Percentiles rank a stretch among this genome's conserved stretches.
Conservation (phyloP, 2,329 filamentous ascomycete species). For the Ophiocordyceps robertsii region DNA sequence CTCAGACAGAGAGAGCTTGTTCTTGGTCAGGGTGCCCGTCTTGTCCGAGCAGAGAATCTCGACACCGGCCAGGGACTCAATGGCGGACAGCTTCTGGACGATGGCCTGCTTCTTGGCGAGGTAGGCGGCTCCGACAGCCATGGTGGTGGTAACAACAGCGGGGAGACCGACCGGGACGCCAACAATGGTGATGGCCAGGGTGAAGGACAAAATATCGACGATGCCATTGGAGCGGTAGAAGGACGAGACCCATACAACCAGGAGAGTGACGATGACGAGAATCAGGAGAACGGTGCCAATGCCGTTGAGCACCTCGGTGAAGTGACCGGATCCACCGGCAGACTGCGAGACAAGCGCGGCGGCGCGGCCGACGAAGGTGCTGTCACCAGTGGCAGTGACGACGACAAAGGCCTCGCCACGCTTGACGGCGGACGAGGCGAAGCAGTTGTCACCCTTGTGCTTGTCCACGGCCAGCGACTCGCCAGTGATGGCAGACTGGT, state of each 20-base stretch:
- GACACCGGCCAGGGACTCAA: constrained; percentile 83
- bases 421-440: constrained; percentile 79
- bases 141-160: constrained; percentile 85
- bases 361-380: constrained; percentile 80
- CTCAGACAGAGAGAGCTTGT: constrained; percentile 79
- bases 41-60: constrained; percentile 93
- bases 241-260: constrained; percentile 73
- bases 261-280: constrained; percentile 66
- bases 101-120: constrained; percentile 88
- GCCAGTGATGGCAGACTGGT: constrained; percentile 84
- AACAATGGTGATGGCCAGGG: constrained; percentile 78
- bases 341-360: constrained; percentile 75
- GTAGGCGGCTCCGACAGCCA: constrained; percentile 87
- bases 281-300: constrained; percentile 71
- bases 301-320: constrained; percentile 80
- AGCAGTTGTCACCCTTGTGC: constrained; percentile 68
- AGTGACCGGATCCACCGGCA: constrained; percentile 63
- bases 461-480: constrained; percentile 89
- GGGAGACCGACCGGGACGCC: constrained; percentile 89
- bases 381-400: constrained; percentile 74
- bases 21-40: constrained; percentile 87
- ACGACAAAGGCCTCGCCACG: constrained; percentile 78
- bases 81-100: constrained; percentile 83
- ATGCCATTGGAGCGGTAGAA: constrained; percentile 82
- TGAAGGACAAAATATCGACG: constrained; percentile 68